These are phyloP conservation scores for Lachancea sp. DNA, from an alignment of 805 yeast genomes.

Conservation along the genomic window DNA sequence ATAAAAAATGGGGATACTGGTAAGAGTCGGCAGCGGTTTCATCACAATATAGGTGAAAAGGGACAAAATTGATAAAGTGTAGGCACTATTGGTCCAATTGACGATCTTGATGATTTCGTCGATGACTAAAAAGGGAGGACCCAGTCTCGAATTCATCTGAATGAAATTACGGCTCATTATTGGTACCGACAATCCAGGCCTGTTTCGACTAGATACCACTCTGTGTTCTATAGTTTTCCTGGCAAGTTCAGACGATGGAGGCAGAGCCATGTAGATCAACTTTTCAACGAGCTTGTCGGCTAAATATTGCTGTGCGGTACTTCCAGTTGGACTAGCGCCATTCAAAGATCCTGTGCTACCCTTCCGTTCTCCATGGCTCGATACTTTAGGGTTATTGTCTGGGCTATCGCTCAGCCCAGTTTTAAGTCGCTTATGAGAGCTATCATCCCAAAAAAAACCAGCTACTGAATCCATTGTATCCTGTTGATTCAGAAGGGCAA, in stretches of 20 bases:
- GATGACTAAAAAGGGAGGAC: slow-evolving; percentile 53
- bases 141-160: slow-evolving; percentile 52
- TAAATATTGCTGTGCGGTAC: slow-evolving; percentile 33
- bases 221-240: slow-evolving; percentile 44
- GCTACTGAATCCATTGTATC: slow-evolving; percentile 27
- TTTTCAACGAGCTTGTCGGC: slow-evolving; percentile 71
- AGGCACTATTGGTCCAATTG: slow-evolving; percentile 58
- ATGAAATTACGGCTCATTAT: slow-evolving; percentile 64
- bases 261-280: slow-evolving; percentile 64
- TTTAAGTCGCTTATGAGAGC: not conserved
- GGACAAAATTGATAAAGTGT: slow-evolving; percentile 52
- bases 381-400: not conserved
- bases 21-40: slow-evolving; percentile 49
- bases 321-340: not conserved
- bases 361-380: slow-evolving; percentile 1
- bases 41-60: slow-evolving; percentile 48
- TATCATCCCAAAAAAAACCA: slow-evolving; percentile 29
- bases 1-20: slow-evolving; percentile 49
- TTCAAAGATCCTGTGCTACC: slow-evolving; percentile 3
- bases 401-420: not conserved
- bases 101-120: slow-evolving; percentile 51
- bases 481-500: too few relatives aligned
- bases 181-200: slow-evolving; percentile 68
- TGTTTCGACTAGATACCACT: slow-evolving; percentile 48
- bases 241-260: slow-evolving; percentile 47